These are phyloP conservation scores for Mucuna pruriens DNA, from an alignment of 306 rosid genomes.

Conservation along the genomic window DNA sequence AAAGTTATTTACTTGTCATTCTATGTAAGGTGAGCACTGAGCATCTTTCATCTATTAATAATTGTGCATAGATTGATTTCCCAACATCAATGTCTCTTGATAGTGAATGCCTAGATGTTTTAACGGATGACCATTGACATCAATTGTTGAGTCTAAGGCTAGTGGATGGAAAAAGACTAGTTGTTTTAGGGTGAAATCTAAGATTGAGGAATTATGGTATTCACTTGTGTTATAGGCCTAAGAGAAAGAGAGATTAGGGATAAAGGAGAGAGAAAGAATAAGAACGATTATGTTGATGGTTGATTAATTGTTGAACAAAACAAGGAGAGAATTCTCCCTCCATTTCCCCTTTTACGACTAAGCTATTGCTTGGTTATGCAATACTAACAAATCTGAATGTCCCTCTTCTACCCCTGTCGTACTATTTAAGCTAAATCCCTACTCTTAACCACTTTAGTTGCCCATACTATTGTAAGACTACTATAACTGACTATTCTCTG, in stretches of 20 bases:
- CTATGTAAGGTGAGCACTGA: conserved; percentile 55
- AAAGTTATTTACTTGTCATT: conserved; percentile 56
- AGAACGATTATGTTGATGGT: neutral
- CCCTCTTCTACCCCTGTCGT: neutral
- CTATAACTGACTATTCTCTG: neutral
- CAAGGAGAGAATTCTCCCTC: neutral
- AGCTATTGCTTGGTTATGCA: neutral
- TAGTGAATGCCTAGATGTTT: neutral
- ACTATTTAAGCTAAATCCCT: neutral
- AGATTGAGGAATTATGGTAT: neutral
- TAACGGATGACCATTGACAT: neutral
- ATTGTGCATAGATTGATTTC: conserved; percentile 7
- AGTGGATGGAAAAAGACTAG: neutral
- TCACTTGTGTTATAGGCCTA: neutral
- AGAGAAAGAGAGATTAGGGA: neutral
- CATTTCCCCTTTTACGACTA: neutral
- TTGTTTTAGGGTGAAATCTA: neutral
- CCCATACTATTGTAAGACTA: neutral
- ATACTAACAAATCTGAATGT: neutral
- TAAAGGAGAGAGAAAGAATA: neutral
- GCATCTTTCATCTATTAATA: conserved; percentile 30
- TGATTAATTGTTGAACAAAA: neutral
- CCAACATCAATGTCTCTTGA: neutral
- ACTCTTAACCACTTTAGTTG: neutral
- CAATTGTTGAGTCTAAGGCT: neutral